Evolutionary conservation across 2,329 filamentous ascomycete species (phyloP).

Genomic region (Rachicladosporium sp.): DNA sequence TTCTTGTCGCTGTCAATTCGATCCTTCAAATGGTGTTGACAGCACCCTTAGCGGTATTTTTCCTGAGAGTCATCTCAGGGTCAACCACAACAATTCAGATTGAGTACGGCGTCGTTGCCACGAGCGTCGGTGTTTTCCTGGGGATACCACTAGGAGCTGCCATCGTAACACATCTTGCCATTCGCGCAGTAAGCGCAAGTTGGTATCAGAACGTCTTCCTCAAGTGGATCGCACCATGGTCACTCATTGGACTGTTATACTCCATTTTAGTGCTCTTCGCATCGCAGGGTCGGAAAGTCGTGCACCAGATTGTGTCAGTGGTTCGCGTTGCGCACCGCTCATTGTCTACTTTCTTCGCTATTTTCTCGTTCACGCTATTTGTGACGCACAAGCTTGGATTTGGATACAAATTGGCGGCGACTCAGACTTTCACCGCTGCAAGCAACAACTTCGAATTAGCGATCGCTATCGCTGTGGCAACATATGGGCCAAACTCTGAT

Average conservation of each 20-base stretch:
- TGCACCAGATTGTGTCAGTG: conserved; percentile 71
- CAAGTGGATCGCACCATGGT: conserved; percentile 55
- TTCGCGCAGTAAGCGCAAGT: conserved; percentile 41
- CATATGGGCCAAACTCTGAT: conserved; percentile 62
- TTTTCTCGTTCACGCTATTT: conserved; percentile 58
- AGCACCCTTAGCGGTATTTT: no score
- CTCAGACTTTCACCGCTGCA: conserved; percentile 77
- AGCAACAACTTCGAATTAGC: no score
- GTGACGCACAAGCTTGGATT: conserved; percentile 53
- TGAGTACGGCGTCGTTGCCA: conserved; percentile 47
- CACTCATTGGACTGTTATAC: conserved; percentile 69
- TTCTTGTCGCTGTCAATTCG: no score
- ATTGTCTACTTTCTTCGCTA: conserved; percentile 67
- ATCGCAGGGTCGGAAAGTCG: conserved; percentile 63
- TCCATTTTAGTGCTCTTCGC: conserved; percentile 78
- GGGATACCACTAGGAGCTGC: conserved; percentile 69
- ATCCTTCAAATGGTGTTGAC: no score
- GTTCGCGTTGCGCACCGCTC: conserved; percentile 68
- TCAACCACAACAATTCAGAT: no score
- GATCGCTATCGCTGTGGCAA: conserved; percentile 73
- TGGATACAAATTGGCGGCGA: conserved; percentile 54
- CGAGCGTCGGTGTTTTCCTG: conserved; percentile 69
- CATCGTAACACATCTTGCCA: conserved; percentile 53
- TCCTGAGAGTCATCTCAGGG: no score
- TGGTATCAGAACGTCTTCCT: conserved; percentile 60